Base-by-base conservation (phyloP, 2,329 filamentous ascomycete genomes). In the Mycocentrospora acerina region DNA sequence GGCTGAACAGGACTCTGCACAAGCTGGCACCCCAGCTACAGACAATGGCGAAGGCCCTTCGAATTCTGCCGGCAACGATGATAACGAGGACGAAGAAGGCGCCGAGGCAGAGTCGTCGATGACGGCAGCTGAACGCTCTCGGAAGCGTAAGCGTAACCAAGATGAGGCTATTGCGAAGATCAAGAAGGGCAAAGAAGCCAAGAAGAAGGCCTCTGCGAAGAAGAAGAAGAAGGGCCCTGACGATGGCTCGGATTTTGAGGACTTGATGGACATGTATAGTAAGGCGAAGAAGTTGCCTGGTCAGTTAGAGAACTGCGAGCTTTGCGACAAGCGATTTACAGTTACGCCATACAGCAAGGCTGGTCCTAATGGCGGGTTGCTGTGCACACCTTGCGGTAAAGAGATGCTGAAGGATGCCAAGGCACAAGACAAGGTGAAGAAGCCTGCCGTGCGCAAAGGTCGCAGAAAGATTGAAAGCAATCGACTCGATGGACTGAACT, bases 301-400 rank as follows among this genome's bases (percentile, higher is more conserved):
- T 2, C 91, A 97, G 66, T 80, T 91, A 59, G 89, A 87, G 48
- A 90, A 95, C 51, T 97, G 91, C 62, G 89, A 87, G 46, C 71
- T 83, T 3, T 97, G 91, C 65, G 77, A 79, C 29, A 95, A 93
- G 64, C 83, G 90, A 25, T 97, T 97, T 60, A 95, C 89, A 0
- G 90, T 97, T 29, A 96, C 91, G 0, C 79, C 88, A 1, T 96
- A 96, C 70, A 90, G 86, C 46, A 85, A 89, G 50, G 79, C 83
- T 18, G 89, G 87, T 0, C 86, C 88, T 1, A 76, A 85, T n/a
- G 90, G 90, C 4, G 89, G 89, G 12, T 73, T 97, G n/a, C 74
- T 96, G 2, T 97, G 91, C 62, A 76, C 77, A 3, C 82, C 86
- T 15, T 97, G 91, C 59, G 86, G 88, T 15, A 90, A 86, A 56